A percentile compares a stretch with the other conserved stretches of the same genome.
These are phyloP conservation scores for Ambrosia hybrid DNA, from an alignment of 140 eudicot genomes.

Conservation along the genomic window DNA sequence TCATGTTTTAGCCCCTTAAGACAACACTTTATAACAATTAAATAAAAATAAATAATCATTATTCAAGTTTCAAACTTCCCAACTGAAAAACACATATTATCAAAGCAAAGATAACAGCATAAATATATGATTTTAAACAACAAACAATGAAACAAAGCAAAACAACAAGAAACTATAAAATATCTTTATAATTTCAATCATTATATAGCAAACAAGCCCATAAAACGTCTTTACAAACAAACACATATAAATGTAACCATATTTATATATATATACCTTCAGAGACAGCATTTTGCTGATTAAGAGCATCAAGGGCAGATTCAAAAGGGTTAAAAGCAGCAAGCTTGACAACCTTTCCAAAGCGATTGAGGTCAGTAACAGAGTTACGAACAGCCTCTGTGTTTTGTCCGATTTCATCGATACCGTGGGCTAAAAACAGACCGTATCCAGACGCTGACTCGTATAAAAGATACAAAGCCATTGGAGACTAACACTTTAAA, in stretches of 20 bases:
- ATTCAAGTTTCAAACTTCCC: too few species aligned
- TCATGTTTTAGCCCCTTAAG: too few species aligned
- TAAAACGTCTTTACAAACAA: not conserved
- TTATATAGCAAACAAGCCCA: not conserved
- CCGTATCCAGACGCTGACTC: conserved; percentile 85
- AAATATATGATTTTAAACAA: too few species aligned
- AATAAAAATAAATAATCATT: too few species aligned
- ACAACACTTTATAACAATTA: too few species aligned
- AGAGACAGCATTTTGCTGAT: conserved; percentile 83
- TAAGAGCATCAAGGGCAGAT: conserved; percentile 90
- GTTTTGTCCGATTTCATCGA: conserved; percentile 90
- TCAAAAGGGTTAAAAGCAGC: conserved; percentile 71
- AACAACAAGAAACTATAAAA: not conserved
- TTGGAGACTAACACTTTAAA: conserved; percentile 17
- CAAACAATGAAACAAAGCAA: too few species aligned
- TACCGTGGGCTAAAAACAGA: conserved; percentile 61
- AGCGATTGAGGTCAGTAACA: conserved; percentile 65
- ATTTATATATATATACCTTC: not conserved
- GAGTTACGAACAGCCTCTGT: conserved; percentile 88
- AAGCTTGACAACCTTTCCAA: conserved; percentile 83
- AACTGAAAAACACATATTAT: too few species aligned
- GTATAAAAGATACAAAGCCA: conserved; percentile 64
- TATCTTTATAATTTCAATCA: too few species aligned
- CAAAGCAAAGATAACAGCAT: too few species aligned
- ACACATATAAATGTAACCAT: not conserved